A percentile compares a stretch with the other conserved stretches of the same genome.
phyloP scores from a whole-genome alignment of 345 rosid species.

The Lepidium sativum region DNA sequence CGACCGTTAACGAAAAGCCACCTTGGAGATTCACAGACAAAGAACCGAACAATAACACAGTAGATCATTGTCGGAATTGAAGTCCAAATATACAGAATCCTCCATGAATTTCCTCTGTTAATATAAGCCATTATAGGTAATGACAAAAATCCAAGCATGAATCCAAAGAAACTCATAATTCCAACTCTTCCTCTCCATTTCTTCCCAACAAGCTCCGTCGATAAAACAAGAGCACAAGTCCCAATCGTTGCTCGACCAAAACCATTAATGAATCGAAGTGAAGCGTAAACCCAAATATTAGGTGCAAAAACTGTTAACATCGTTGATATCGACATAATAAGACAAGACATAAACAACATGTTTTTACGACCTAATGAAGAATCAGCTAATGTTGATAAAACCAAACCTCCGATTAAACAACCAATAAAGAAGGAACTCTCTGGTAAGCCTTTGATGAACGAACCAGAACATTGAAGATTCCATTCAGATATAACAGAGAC shows the following conservation, averaged over 20 bases:
- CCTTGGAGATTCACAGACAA: conserved; percentile 46
- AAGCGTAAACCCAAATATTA: conserved; percentile 39
- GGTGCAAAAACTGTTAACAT: conserved; percentile 32
- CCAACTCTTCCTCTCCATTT: conserved; percentile 44
- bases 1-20: conserved; percentile 50
- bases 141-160: conserved; percentile 44
- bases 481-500: conserved; percentile 48
- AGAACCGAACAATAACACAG: conserved; percentile 23
- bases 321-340: conserved; percentile 38
- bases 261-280: conserved; percentile 36
- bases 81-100: conserved; percentile 39
- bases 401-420: conserved; percentile 45
- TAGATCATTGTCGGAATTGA: conserved; percentile 35
- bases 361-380: conserved; percentile 55
- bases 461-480: conserved; percentile 40
- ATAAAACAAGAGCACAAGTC: conserved; percentile 41
- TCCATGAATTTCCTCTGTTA: conserved; percentile 39
- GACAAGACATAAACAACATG: conserved; percentile 36
- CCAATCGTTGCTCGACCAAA: conserved; percentile 42
- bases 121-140: conserved; percentile 34
- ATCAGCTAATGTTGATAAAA: conserved; percentile 45
- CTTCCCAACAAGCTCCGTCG: conserved; percentile 42
- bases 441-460: conserved; percentile 44
- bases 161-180: conserved; percentile 31
- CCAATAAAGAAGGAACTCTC: conserved; percentile 57